Evolutionary conservation across 2,329 filamentous ascomycete genomes (phyloP).

Genomic region (Raffaelea ambrosiae): DNA sequence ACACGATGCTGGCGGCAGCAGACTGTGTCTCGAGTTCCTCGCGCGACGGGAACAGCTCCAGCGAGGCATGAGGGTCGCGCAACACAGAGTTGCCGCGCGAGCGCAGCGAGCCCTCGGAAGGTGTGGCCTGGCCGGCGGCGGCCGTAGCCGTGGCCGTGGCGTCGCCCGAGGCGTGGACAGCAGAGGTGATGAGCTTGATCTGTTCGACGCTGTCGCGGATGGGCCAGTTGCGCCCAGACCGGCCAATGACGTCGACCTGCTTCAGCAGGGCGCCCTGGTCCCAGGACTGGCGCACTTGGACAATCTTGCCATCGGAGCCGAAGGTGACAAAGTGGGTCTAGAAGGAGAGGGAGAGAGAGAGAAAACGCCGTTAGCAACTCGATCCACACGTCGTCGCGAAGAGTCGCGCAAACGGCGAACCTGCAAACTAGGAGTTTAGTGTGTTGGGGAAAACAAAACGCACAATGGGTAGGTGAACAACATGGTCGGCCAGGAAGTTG

Average conservation of each 20-base stretch:
- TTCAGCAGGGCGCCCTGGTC: constrained; percentile 91
- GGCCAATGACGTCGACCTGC: constrained; percentile 88
- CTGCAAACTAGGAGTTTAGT: no score
- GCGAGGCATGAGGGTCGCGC: constrained; percentile 60
- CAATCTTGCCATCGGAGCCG: constrained; percentile 66
- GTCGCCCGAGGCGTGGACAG: constrained; percentile 46
- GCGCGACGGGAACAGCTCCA: constrained; percentile 66
- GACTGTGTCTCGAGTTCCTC: constrained; percentile 37
- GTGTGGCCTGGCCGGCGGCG: constrained; percentile 10
- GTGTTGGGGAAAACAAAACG: constrained; percentile 30
- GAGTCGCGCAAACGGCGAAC: no score
- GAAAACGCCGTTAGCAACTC: constrained; percentile 1
- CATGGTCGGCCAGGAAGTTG: constrained; percentile 82
- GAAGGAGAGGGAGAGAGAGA: background rate
- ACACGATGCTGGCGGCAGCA: constrained; percentile 40
- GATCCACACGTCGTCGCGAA: no score
- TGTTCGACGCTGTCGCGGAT: constrained; percentile 84
- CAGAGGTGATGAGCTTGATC: constrained; percentile 62
- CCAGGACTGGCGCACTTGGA: constrained; percentile 85
- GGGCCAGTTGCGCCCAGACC: constrained; percentile 86
- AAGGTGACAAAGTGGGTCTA: constrained; percentile 87
- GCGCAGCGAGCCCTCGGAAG: constrained; percentile 22
- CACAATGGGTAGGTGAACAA: constrained; percentile 74
- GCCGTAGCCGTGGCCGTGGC: constrained; percentile 6
- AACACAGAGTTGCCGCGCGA: constrained; percentile 45